phyloP scores from a whole-genome alignment of 768 basidiomycete species.

The Naganishia antarctica region DNA sequence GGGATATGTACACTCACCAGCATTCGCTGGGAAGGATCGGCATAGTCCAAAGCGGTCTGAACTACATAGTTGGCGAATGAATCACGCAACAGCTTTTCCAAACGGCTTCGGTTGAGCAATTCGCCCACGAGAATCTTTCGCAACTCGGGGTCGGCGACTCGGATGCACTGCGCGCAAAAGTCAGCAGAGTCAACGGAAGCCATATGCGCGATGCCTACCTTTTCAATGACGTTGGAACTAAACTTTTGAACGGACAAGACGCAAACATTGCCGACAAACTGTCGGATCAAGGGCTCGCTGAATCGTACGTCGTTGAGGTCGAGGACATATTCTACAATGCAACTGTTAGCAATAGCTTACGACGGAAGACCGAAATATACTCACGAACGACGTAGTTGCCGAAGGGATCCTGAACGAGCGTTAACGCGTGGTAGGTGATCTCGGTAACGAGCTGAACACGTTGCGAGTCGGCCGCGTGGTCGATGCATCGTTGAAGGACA shows the following conservation, averaged over 20 bases:
- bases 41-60: constrained; percentile 94
- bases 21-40: constrained; percentile 81
- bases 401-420: constrained; percentile 89
- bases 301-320: constrained; percentile 98
- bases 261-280: constrained; percentile 95
- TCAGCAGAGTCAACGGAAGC: constrained; percentile 2
- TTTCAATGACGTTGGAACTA: constrained; percentile 97
- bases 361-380: constrained; percentile 58
- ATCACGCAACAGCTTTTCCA: constrained; percentile 92
- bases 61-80: constrained; percentile 97
- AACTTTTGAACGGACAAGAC: constrained; percentile 98
- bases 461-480: constrained; percentile 93
- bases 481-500: constrained; percentile 94
- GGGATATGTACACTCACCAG: constrained; percentile 59
- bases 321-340: constrained; percentile 96
- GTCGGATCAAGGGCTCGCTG: constrained; percentile 93
- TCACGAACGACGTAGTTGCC: constrained; percentile 50
- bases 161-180: constrained; percentile 63
- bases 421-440: constrained; percentile 96
- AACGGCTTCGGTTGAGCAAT: constrained; percentile 81
- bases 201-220: constrained; percentile 49
- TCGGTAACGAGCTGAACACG: constrained; percentile 94
- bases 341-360: constrained; percentile 58
- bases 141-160: constrained; percentile 91
- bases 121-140: constrained; percentile 94